Evolutionary conservation across 805 yeast species (phyloP), one percentile per base, ranked within the genome.

Genomic region (Naumovozyma dairenensis): DNA sequence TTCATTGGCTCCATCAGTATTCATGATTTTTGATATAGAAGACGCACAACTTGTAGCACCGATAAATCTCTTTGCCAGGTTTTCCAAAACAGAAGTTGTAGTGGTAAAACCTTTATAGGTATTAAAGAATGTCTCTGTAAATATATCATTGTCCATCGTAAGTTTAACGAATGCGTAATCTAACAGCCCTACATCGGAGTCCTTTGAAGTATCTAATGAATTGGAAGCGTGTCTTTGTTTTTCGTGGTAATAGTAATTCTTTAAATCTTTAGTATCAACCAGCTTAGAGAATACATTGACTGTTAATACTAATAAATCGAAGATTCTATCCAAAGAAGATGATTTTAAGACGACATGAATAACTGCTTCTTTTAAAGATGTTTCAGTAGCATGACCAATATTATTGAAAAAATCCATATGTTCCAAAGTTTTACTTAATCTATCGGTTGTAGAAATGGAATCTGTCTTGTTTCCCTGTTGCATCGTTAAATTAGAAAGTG

Each of bases 281-380:
- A 51, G 48, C 25, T 60, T 62, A 2, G 67, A 61, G 50, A 74
- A 85, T 35, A 71, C 74, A 45, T 70, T 71, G 25, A 71, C 78
- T 15, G 81, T 89, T 53, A 72, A 66, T 4, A 89, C 85, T 33
- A 89, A 59, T 16, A 87, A 67, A 55, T 89, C 96, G 35, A 86
- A 67, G 45, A 89, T 66, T 45, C 76, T 74, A 28, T 83, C 92
- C 36, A 84, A 58, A 1, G 82, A 69, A 1, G 92, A 92, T 3
- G 83, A 72, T 45, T 76, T 77, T 18, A 74, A 58, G 5, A 71
- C 78, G 6, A 73, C 78, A 35, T 59, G 54, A 16, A 66, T 49
- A 35, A 49, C 15, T 46, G 62, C 37, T 46, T 63, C 42, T 35
- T 59, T 57, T 16, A 60, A 39, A n/a, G 51, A 41, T 4, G 64